phyloP scores from a whole-genome alignment of 2,329 filamentous ascomycete genomes.

The Colletotrichum ledebouriae region DNA sequence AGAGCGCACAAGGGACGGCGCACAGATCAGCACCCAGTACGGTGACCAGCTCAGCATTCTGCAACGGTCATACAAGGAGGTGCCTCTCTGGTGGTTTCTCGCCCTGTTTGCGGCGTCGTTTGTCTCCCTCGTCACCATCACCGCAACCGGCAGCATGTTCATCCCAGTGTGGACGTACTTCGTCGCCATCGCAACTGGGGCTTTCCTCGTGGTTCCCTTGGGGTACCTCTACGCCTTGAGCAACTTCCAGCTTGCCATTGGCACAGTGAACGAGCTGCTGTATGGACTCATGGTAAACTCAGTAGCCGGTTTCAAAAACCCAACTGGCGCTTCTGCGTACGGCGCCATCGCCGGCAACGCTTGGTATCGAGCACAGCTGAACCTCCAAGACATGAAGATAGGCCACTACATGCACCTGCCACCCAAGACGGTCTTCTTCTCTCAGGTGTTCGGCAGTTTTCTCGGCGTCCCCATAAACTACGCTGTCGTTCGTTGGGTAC shows the following conservation, averaged over 20 bases:
- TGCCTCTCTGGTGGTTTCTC: slow-evolving; percentile 71
- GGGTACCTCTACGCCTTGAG: slow-evolving; percentile 72
- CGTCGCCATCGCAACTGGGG: slow-evolving; percentile 67
- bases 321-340: slow-evolving; percentile 69
- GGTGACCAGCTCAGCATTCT: slow-evolving; percentile 71
- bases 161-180: slow-evolving; percentile 73
- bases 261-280: slow-evolving; percentile 64
- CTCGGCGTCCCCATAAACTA: slow-evolving; percentile 74
- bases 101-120: slow-evolving; percentile 62
- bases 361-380: slow-evolving; percentile 70
- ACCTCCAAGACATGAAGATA: slow-evolving; percentile 66
- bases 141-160: slow-evolving; percentile 65
- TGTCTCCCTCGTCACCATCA: slow-evolving; percentile 60
- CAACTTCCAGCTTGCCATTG: slow-evolving; percentile 59
- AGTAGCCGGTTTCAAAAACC: slow-evolving; percentile 60
- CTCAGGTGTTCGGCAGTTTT: slow-evolving; percentile 70
- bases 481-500: slow-evolving; percentile 70
- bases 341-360: slow-evolving; percentile 71
- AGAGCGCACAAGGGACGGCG: slow-evolving; percentile 53
- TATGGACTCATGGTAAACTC: slow-evolving; percentile 72
- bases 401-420: slow-evolving; percentile 68
- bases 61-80: slow-evolving; percentile 68
- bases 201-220: slow-evolving; percentile 68
- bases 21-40: slow-evolving; percentile 63
- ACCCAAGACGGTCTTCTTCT: slow-evolving; percentile 70